Percentiles rank a stretch among this genome's conserved stretches.
Evolutionary conservation across 805 yeast species (phyloP).

Genomic region (Kodamaea kakaduensis): DNA sequence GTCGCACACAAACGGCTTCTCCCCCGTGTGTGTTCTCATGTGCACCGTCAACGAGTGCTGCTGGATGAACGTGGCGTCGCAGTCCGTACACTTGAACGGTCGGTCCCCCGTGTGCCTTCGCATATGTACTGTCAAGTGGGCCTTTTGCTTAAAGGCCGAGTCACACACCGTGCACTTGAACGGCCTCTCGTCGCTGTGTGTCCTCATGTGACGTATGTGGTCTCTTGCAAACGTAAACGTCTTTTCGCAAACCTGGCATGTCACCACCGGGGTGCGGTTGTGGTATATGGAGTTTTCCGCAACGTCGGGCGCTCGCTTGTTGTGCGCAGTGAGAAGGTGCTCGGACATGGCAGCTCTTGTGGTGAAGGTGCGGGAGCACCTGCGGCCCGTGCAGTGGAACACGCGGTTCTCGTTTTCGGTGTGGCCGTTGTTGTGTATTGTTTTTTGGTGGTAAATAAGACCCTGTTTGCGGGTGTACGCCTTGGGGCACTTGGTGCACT

Average conservation of each 20-base stretch:
- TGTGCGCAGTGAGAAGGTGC: slow-evolving; percentile 7
- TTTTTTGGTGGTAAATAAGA: slow-evolving; percentile 10
- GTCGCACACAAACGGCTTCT: slow-evolving; percentile 75
- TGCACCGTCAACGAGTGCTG: slow-evolving; percentile 23
- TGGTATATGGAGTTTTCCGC: slow-evolving; percentile 4
- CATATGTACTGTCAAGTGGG: slow-evolving; percentile 2
- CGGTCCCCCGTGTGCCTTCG: slow-evolving; percentile 14
- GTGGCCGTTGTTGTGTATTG: slow-evolving; percentile 8
- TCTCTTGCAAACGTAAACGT: slow-evolving; percentile 15
- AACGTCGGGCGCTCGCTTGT: background rate
- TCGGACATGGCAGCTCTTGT: slow-evolving; percentile 9
- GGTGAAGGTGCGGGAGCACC: slow-evolving; percentile 15
- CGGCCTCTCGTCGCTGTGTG: slow-evolving; percentile 56
- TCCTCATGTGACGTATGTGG: slow-evolving; percentile 51
- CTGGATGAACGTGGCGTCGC: slow-evolving; percentile 15
- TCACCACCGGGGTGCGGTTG: slow-evolving; percentile 19
- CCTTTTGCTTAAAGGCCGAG: slow-evolving; percentile 47
- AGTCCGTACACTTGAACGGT: slow-evolving; percentile 8
- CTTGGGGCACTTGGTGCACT: slow-evolving; percentile 6
- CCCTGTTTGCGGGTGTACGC: slow-evolving; percentile 18
- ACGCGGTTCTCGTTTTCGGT: slow-evolving; percentile 5
- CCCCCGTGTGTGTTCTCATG: slow-evolving; percentile 54
- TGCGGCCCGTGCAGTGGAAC: slow-evolving; percentile 12
- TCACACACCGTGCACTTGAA: slow-evolving; percentile 48
- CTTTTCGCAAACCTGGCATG: slow-evolving; percentile 19